Conservation (phyloP, 2,329 filamentous ascomycete genomes). For the Fusarium stilboides region DNA sequence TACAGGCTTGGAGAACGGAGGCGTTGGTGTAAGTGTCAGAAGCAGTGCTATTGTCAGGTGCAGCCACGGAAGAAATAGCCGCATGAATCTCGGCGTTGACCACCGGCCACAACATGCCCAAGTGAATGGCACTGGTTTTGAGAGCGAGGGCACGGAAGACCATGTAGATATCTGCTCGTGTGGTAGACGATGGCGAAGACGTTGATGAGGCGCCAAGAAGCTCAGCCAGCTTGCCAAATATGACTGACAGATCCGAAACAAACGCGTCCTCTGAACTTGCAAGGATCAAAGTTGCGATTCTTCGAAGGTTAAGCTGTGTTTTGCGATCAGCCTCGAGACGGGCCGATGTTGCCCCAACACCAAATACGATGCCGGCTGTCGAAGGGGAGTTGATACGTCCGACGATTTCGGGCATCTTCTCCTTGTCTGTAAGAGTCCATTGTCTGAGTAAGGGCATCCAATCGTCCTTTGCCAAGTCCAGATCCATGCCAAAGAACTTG, state of each 20-base stretch:
- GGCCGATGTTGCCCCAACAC: slow-evolving; percentile 95
- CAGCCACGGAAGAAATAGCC: slow-evolving; percentile 81
- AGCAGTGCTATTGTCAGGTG: slow-evolving; percentile 73
- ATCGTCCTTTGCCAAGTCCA: slow-evolving; percentile 75
- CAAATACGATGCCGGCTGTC: slow-evolving; percentile 96
- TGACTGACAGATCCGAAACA: slow-evolving; percentile 78
- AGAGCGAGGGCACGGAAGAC: slow-evolving; percentile 86
- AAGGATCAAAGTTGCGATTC: slow-evolving; percentile 84
- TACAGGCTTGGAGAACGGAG: slow-evolving; percentile 90
- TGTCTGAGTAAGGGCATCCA: slow-evolving; percentile 90
- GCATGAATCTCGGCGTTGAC: slow-evolving; percentile 89
- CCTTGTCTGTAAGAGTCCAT: slow-evolving; percentile 89
- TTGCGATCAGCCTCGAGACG: slow-evolving; percentile 95
- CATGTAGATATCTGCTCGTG: slow-evolving; percentile 91
- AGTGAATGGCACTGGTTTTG: slow-evolving; percentile 82
- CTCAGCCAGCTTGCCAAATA: slow-evolving; percentile 89
- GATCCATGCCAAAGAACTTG: slow-evolving; percentile 82
- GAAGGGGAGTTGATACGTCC: slow-evolving; percentile 85
- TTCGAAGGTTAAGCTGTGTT: slow-evolving; percentile 89
- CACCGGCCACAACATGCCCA: slow-evolving; percentile 90
- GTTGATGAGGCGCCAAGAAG: slow-evolving; percentile 86
- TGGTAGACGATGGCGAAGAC: slow-evolving; percentile 92
- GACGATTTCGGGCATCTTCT: slow-evolving; percentile 86
- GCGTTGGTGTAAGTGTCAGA: slow-evolving; percentile 83
- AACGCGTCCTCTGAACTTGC: slow-evolving; percentile 85